Evolutionary conservation across 2,329 filamentous ascomycete genomes (phyloP), one percentile per base, ranked within the genome.

Genomic region (Hymenoscyphus repandus): DNA sequence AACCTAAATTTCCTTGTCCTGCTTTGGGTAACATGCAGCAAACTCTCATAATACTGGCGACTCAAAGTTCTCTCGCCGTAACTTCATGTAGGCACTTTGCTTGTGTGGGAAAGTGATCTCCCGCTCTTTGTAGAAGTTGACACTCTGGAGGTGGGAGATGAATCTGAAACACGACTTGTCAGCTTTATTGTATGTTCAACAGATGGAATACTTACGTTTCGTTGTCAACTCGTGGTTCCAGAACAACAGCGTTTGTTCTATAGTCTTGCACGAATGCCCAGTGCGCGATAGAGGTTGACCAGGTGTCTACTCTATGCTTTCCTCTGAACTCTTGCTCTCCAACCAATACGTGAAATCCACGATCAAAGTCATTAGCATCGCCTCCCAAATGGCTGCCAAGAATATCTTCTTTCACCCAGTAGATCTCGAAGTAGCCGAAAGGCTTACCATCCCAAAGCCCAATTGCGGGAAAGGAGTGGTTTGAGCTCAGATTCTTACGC

Each of bases 371-470:
- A 6, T 79, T 80, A 0, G 83, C 81, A 3, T 79, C 77, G 18
- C 77, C 77, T 66, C 83, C 77, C n/a, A 95, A 69, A 57, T 89
- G 76, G 43, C 76, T 78, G 0, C 88, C 90, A 1, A 99, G 68
- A 0, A 75, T 72, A 64, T 97, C 93, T 66, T 99, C 93, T 64
- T 95, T 96, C 3, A 93, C 90, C 92, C 93, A 99, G 71, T 99
- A 99, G 32, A 99, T 79, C 72, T 99, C 93, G 66, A 99, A 96
- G 67, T 95, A 99, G 0, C 90, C 93, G 70, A 97, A 99, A 0
- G 92, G 92, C 53, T 92, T 86, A 10, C 90, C 91, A 61, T 97
- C 90, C 88, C 92, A 99, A 66, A 90, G 85, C 1, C 88, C 93
- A 54, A 97, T 92, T 0, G 85, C 90, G 0, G 93, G 93, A 68